phyloP scores from a whole-genome alignment of 202 grass and related monocot species.

The Setaria italica region DNA sequence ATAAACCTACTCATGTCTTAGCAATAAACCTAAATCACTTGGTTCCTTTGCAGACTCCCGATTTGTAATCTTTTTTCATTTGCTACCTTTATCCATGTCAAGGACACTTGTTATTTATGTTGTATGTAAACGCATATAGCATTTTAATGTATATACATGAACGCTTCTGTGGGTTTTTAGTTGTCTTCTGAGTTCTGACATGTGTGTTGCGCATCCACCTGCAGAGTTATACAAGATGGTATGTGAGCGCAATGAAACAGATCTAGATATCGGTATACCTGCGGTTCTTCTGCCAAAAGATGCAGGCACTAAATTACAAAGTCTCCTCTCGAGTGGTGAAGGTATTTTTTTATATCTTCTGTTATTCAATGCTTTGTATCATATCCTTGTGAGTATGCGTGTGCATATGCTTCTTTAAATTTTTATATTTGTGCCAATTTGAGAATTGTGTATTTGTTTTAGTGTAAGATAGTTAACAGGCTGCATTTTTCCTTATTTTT shows the following conservation, averaged over 20 bases:
- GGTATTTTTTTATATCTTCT: constrained; percentile 53
- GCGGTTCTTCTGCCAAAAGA: constrained; percentile 95
- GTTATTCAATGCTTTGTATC: constrained; percentile 34
- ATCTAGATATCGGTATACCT: constrained; percentile 82
- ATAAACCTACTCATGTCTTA: too few species aligned
- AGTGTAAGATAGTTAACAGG: constrained; percentile 22
- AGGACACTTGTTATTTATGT: constrained; percentile 21
- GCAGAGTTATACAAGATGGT: constrained; percentile 99
- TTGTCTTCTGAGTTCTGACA: not conserved
- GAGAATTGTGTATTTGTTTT: not conserved
- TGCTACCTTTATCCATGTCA: constrained; percentile 14
- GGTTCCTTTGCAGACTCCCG: not conserved
- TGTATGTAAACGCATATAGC: constrained; percentile 5
- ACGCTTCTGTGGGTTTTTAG: not conserved
- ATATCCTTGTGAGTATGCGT: constrained; percentile 9
- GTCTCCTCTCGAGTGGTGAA: constrained; percentile 53
- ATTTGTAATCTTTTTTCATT: constrained; percentile 6
- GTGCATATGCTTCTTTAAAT: not conserved
- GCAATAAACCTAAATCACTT: constrained; percentile 2
- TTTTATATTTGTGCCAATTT: constrained; percentile 27
- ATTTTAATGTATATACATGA: constrained; percentile 17
- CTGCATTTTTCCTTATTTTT: constrained; percentile 21
- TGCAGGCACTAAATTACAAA: constrained; percentile 67
- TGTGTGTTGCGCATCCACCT: constrained; percentile 4
- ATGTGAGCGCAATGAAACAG: constrained; percentile 82